phyloP scores from a whole-genome alignment of 1,284 basidiomycete species.

The Waitea zeae region DNA sequence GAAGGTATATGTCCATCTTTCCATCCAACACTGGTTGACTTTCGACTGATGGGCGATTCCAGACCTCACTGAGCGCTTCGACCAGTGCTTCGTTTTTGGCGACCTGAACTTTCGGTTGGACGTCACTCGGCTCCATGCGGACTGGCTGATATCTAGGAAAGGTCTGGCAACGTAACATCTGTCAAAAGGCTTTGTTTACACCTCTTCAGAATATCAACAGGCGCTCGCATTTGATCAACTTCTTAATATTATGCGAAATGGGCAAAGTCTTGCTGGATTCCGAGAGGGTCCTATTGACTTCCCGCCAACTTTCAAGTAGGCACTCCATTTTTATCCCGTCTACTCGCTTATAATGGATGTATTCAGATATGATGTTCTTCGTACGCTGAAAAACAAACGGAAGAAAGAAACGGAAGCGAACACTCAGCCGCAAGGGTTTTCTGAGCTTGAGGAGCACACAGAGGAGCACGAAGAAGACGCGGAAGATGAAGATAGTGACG shows the following conservation, averaged over 20 bases:
- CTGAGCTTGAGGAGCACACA: conserved; percentile 21
- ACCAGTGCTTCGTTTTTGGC: conserved; percentile 68
- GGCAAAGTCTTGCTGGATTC: conserved; percentile 51
- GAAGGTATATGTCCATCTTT: conserved; percentile 30
- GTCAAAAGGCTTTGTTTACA: conserved; percentile 12
- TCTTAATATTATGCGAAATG: conserved; percentile 44
- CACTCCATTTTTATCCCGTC: no score
- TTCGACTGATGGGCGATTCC: conserved; percentile 14
- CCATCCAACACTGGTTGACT: conserved; percentile 4
- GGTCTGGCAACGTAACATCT: conserved; percentile 10
- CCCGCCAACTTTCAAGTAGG: conserved; percentile 77
- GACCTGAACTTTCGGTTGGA: conserved; percentile 70
- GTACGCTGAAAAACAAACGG: conserved; percentile 26
- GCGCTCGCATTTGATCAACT: conserved; percentile 73
- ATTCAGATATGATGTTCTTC: conserved; percentile 58
- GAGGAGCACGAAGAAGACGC: conserved; percentile 6
- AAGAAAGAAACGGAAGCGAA: conserved; percentile 16
- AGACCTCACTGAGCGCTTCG: conserved; percentile 74
- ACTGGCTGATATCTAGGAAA: conserved; percentile 30
- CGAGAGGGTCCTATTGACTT: conserved; percentile 54
- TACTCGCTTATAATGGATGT: no score
- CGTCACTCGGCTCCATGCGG: conserved; percentile 56
- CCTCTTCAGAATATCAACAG: conserved; percentile 55
- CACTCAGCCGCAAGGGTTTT: conserved; percentile 15
- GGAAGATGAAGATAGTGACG: conserved; percentile 11